Base-by-base conservation (phyloP, 73 alveolate genomes). In the Paramecium caudatum region DNA sequence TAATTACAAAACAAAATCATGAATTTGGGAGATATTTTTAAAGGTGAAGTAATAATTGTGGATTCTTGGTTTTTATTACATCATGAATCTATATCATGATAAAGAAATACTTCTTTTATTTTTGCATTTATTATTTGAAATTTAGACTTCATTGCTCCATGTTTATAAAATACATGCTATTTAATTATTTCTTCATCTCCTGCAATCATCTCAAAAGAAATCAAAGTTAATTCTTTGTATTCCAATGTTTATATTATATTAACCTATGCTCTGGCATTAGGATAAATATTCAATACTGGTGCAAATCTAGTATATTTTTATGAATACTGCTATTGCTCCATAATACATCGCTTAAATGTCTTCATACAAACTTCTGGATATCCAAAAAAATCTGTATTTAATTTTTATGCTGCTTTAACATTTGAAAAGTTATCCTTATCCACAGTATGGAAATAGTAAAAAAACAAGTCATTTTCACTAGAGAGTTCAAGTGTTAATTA, bases 161-260 rank as follows among this genome's bases (percentile, higher is more conserved):
- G 47, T 43, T 74, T 74, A 23, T 41, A 74, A 16, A 21, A 27
- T 16, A 74, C 69, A 74, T 74, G 88, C 0, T 74, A 74, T 74
- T 37, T 30, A 16, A 74, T 74, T 1, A 74, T 74, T 74, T 74
- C 88, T 27, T 74, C 88, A 74, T 74, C 88, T 7, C 88, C 88
- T 16, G 88, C 88, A 7, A 74, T 37, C 88, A 74, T 74, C 15
- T 74, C 88, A 41, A 74, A 74, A 3, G 88, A 34, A 3, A 74
- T 74, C 8, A 74, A 39, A 12, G 43, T 37, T 25, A 74, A 39
- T 1, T 74, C 88, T 17, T 74, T 74, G 10, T 74, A 74, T 30
- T 74, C 88, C 46, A 74, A 45, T 19, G 88, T 74, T 74, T 74
- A 74, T 21, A 74, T 15, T 36, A 74, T 74, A 27, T 27, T 27